Percentiles rank a stretch among this genome's conserved stretches.
Evolutionary conservation across 345 rosid species (phyloP).

Genomic region (Populus pruinosa): DNA sequence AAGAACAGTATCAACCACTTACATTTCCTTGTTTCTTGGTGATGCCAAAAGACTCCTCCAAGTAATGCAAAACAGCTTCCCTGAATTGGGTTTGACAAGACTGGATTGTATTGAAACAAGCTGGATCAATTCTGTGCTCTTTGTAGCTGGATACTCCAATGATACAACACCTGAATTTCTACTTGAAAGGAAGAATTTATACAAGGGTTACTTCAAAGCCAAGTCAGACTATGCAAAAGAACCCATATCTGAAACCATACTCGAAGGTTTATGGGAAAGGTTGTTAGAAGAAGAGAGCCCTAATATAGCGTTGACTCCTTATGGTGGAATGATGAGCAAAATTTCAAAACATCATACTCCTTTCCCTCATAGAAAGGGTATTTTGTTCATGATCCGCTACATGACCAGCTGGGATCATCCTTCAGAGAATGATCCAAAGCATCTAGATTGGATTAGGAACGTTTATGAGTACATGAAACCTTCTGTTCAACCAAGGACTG

Average conservation of each 20-base stretch:
- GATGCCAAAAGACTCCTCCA: slow-evolving; percentile 20
- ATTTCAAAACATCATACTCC: slow-evolving; percentile 44
- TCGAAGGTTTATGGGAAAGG: slow-evolving; percentile 30
- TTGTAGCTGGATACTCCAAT: slow-evolving; percentile 13
- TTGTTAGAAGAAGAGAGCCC: slow-evolving; percentile 46
- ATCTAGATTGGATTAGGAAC: slow-evolving; percentile 28
- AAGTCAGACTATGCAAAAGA: slow-evolving; percentile 31
- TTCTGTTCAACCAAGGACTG: slow-evolving; percentile 27
- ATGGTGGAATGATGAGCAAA: slow-evolving; percentile 60
- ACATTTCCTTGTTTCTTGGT: slow-evolving; percentile 22
- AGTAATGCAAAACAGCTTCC: slow-evolving; percentile 25
- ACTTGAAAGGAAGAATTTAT: slow-evolving; percentile 15
- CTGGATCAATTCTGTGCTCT: slow-evolving; percentile 25
- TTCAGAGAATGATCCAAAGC: slow-evolving; percentile 6
- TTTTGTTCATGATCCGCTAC: slow-evolving; percentile 47
- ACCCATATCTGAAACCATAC: slow-evolving; percentile 21
- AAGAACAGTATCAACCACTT: slow-evolving; percentile 15
- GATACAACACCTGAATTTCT: slow-evolving; percentile 21
- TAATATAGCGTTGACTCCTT: slow-evolving; percentile 57
- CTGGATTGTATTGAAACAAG: slow-evolving; percentile 27
- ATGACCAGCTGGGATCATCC: slow-evolving; percentile 35
- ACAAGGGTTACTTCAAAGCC: slow-evolving; percentile 28
- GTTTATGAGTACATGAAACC: slow-evolving; percentile 29
- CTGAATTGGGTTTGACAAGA: slow-evolving; percentile 29
- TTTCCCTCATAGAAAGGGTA: slow-evolving; percentile 60